Evolutionary conservation across 345 rosid species (phyloP).

Genomic region (Rhodamnia argentea): DNA sequence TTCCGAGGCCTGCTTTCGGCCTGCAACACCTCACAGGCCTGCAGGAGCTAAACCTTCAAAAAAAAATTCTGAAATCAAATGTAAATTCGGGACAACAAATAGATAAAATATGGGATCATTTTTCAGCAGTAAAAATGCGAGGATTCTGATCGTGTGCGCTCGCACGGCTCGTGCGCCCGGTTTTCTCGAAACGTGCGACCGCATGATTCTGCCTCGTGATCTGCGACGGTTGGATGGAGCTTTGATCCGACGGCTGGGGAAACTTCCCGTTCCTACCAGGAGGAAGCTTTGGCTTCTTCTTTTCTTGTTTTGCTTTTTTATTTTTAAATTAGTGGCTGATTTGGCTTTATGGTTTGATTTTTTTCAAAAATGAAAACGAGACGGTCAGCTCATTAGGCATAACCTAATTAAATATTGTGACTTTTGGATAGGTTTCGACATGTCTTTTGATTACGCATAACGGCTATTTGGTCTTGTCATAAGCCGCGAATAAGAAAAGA

Average conservation of each 20-base stretch:
- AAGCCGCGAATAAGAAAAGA: background rate
- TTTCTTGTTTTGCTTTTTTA: background rate
- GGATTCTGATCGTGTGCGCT: background rate
- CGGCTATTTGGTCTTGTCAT: too few species aligned
- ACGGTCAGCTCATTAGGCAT: background rate
- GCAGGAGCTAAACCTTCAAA: background rate
- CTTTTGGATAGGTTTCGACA: too few species aligned
- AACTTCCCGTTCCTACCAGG: background rate
- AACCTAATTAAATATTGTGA: too few species aligned
- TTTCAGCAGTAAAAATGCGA: background rate
- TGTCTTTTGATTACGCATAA: too few species aligned
- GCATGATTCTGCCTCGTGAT: background rate
- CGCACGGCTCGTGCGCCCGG: background rate
- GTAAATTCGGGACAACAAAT: background rate
- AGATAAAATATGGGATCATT: too few species aligned
- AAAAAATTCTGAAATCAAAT: background rate
- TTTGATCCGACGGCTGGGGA: background rate
- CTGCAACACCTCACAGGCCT: background rate
- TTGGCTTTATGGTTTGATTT: background rate
- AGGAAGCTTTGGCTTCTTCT: background rate
- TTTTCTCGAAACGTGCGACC: background rate
- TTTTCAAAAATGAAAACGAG: background rate
- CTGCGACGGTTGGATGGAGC: background rate
- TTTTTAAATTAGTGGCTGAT: background rate
- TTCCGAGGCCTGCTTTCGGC: background rate